Base-by-base conservation (phyloP, 495 filamentous ascomycete genomes). In the Parmelia sp. region DNA sequence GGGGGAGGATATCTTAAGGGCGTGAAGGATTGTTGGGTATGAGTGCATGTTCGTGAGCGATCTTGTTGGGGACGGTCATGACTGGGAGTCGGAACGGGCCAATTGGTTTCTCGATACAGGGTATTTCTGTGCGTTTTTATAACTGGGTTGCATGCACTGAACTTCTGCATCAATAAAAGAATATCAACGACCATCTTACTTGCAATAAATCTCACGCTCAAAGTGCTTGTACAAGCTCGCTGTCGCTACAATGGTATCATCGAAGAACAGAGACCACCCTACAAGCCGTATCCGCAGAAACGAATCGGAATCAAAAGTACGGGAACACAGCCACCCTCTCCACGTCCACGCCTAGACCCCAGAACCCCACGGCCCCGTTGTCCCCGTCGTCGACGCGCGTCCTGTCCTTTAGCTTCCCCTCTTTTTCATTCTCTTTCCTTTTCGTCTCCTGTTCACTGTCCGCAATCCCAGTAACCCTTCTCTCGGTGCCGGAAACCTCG, bases 341-440 rank as follows among this genome's bases (percentile, higher is more conserved):
- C 7, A 56, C 4, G 56, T 62, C 60, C 35, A 55, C 10, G 25
- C 36, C 60, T 49, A 62, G 37, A 17, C 35, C 60, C 60, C 51
- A 40, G 12, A 21, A 25, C 23, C 42, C 49, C 6, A 9, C 47
- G 12, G 36, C 47, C 4, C 25, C 37, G 9, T 37, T 25, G 25
- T 60, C 60, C 21, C 23, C 3, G 4, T 29, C n/a, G 9, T 55
- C 12, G 23, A 21, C 36, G n/a, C 19, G 40, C 15, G 19, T 15
- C 17, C 6, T 17, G 10, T 53, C n/a, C 47, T 25, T 39, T 8
- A 19, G 8, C 7, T 14, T 25, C 15, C 15, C 3, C 19, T 25
- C 29, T 25, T 17, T 33, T 47, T 19, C 45, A n/a, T 3, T 14
- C 47, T 29, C 47, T 3, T n/a, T 29, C 47, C 17, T 5, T 25